Evolutionary conservation across 106 monocot genomes (phyloP).

Genomic region (Ottelia alismoides): DNA sequence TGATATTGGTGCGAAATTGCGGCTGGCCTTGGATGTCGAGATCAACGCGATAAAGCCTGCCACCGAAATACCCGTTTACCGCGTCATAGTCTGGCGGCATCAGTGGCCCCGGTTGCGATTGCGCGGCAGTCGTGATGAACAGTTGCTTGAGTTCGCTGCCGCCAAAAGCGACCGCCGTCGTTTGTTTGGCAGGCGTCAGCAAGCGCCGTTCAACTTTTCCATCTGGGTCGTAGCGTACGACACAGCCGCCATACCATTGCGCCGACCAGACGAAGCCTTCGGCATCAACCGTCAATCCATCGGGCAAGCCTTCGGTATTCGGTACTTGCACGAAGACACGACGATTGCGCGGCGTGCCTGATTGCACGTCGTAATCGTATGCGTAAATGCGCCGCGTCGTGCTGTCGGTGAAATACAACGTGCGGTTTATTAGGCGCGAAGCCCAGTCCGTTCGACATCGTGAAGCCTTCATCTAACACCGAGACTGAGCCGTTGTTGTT

Average conservation of each 20-base stretch:
- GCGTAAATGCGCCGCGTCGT: not conserved
- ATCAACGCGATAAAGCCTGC: not conserved
- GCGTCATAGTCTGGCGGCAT: not conserved
- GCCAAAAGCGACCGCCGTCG: not conserved
- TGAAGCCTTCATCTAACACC: not conserved
- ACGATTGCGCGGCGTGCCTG: not conserved
- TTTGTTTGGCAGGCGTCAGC: not conserved
- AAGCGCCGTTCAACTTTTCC: not conserved
- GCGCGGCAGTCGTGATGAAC: not conserved
- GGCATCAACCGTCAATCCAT: not conserved
- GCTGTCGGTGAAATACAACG: not conserved
- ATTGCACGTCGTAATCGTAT: not conserved
- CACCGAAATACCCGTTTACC: not conserved
- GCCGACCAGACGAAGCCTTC: not conserved
- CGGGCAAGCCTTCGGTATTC: not conserved
- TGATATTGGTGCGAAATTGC: too few species aligned
- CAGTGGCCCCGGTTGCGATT: not conserved
- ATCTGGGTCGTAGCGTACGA: not conserved
- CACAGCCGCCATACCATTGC: not conserved
- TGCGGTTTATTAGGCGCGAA: not conserved
- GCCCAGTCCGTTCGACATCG: not conserved
- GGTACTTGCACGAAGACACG: not conserved
- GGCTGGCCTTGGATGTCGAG: not conserved
- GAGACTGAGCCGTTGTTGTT: not conserved
- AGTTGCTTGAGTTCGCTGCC: not conserved